Evolutionary conservation across 495 filamentous ascomycete species (phyloP), one percentile per base, ranked within the genome.

Genomic region (Penicillium angulare): DNA sequence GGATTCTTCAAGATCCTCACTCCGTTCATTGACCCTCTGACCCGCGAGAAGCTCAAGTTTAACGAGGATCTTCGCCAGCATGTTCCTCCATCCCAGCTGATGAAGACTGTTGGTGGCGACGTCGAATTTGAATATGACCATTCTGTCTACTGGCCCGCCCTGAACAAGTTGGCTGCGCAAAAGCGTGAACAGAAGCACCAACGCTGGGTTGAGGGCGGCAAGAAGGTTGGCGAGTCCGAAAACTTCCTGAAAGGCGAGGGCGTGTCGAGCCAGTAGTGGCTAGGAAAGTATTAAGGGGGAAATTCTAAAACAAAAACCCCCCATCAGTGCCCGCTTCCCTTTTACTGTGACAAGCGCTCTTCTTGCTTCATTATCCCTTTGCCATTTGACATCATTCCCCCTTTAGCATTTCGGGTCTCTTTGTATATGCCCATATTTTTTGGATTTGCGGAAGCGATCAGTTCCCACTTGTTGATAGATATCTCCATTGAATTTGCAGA

Each of bases 1-100:
- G 86, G 83, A 20, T 98, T 98, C 79, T 95, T 96, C 79, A 96
- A 95, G 71, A 69, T 96, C 50, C 91, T 98, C 71, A 88, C 82
- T 16, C 91, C 92, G 22, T 97, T 97, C 68, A 96, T 98, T 65
- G 93, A 98, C 71, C 93, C 93, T 7, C 52, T 86, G 51, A 98
- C 93, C 13, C 82, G 85, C 13, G 81, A 93, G 55, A 98, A 98
- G 76, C 81, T 98, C 61, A 90, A 88, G 63, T 97, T 96, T 77
- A 95, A 96, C 70, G 88, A 95, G 59, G 86, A 95, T 58, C 79
- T 93, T 69, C 71, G 76, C 51, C 70, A 86, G 39, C 85, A 88
- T 58, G 86, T 97, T 9, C 91, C 90, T 5, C 61, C 82, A 6
- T 72, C 80, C 56, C 90, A 96, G 47, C 79, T 98, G 32, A 84